Conservation (phyloP, 371 early-diverging fungal species). For the Mortierella sp. region DNA sequence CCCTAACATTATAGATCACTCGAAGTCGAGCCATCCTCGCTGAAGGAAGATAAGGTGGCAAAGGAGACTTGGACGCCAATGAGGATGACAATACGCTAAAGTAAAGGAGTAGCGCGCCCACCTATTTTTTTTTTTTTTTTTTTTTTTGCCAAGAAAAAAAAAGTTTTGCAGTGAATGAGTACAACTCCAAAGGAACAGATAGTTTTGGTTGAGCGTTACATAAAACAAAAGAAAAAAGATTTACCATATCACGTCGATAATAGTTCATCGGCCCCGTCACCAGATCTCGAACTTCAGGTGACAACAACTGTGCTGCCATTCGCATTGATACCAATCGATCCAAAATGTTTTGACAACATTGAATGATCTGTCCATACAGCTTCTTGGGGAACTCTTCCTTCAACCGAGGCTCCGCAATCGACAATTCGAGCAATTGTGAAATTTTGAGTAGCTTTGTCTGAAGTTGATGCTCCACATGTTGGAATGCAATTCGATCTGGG, state of each 20-base stretch:
- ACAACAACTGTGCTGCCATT: conserved; percentile 61
- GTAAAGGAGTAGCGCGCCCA: conserved; percentile 46
- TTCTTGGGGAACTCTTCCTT: conserved; percentile 67
- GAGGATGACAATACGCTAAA: conserved; percentile 61
- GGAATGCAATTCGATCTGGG: conserved; percentile 46
- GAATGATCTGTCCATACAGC: conserved; percentile 66
- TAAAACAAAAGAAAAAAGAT: neutral
- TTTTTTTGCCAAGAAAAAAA: no score
- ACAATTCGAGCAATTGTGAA: conserved; percentile 59
- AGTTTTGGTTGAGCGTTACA: neutral
- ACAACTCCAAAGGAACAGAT: neutral
- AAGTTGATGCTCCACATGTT: conserved; percentile 49
- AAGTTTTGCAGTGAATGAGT: neutral
- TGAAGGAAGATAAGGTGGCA: conserved; percentile 69
- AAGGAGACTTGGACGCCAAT: conserved; percentile 61
- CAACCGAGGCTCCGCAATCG: conserved; percentile 67
- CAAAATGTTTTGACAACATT: conserved; percentile 61
- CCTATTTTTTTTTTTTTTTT: conserved; percentile 21
- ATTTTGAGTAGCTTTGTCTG: conserved; percentile 53
- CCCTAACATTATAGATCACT: conserved; percentile 59
- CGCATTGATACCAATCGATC: conserved; percentile 67
- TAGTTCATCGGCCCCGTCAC: conserved; percentile 54
- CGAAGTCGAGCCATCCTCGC: conserved; percentile 62
- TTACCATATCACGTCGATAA: conserved; percentile 65
- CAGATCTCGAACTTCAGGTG: conserved; percentile 54